Evolutionary conservation across 345 rosid species (phyloP), one percentile per base, ranked within the genome.

Genomic region (Jatropha curcas): DNA sequence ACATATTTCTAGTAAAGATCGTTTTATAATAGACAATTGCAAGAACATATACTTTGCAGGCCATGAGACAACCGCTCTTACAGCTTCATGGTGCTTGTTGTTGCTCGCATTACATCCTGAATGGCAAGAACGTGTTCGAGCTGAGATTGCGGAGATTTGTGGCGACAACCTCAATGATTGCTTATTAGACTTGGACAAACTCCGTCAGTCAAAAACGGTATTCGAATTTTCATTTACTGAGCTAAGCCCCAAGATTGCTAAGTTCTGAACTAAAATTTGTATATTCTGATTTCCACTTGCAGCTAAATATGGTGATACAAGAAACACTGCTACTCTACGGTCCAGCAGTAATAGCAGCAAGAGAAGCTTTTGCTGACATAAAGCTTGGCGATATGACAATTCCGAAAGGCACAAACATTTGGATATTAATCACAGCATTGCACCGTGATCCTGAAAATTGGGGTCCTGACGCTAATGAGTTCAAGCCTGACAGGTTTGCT

Each of bases 11-110:
- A 27, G 71, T 56, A 7, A 52, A 30, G 67, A 82, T 19, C 30
- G 76, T 1, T 75, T 71, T 51, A 2, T 83, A 1, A 74, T 77
- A 12, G 86, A 80, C 76, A 80, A 30, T 1, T 80, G 84, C 80
- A 78, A 78, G 57, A 81, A 78, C 68, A 81, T 84, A 7, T 78
- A 81, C 68, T 76, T 81, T 3, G 84, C 84, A 48, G 86, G 86
- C 53, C 60, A 78, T 3, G 84, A 75, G 60, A 71, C 81, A 11
- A 78, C 81, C 16, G 74, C 81, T 24, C 48, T 71, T 4, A 22
- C 83, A 7, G 74, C 79, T 25, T 72, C 86, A 20, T 78, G 86
- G 86, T 50, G 58, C n/a, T 50, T 78, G 70, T 70, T 84, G 86
- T 75, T 78, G 16, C 77, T 81, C 50, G 80, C 84, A 22, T 27